Evolutionary conservation across 139 green algal species (phyloP).

Genomic region (Chlorella sp.): DNA sequence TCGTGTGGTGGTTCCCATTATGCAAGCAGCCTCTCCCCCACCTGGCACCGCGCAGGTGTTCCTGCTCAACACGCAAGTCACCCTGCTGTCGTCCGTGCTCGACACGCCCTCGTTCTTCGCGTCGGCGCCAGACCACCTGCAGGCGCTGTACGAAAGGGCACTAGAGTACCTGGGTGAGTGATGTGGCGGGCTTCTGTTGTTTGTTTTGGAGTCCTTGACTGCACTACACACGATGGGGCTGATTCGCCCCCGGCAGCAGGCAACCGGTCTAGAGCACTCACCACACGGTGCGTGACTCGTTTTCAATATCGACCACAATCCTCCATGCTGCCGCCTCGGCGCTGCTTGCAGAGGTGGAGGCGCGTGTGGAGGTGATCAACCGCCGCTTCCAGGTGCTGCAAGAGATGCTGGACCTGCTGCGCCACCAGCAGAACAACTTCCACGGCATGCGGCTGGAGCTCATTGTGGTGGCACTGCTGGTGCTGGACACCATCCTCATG

Average conservation of each 20-base stretch:
- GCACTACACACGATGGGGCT: too few species aligned
- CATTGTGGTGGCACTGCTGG: conserved; percentile 57
- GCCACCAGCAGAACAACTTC: conserved; percentile 56
- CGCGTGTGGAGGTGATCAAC: conserved; percentile 45
- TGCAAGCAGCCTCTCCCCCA: too few species aligned
- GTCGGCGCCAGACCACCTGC: conserved; percentile 66
- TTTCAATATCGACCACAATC: too few species aligned
- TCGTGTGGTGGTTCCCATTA: too few species aligned
- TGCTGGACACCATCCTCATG: conserved; percentile 32
- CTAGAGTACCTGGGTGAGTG: conserved; percentile 56
- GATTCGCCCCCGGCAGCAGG: too few species aligned
- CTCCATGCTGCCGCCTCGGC: too few species aligned
- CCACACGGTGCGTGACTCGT: too few species aligned
- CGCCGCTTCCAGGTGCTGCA: conserved; percentile 58
- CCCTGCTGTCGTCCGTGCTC: conserved; percentile 59
- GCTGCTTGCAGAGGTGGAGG: conserved; percentile 38
- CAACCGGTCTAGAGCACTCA: too few species aligned
- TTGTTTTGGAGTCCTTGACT: too few species aligned
- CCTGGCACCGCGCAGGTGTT: too few species aligned
- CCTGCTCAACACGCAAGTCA: conserved; percentile 50
- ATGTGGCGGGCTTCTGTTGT: too few species aligned
- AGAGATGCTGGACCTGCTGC: conserved; percentile 79
- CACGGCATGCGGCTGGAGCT: conserved; percentile 63
- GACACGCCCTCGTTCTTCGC: conserved; percentile 76
- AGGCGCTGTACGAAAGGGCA: conserved; percentile 66